Base-by-base conservation (phyloP, 148 eudicot species). In the Spergularia bocconei region DNA sequence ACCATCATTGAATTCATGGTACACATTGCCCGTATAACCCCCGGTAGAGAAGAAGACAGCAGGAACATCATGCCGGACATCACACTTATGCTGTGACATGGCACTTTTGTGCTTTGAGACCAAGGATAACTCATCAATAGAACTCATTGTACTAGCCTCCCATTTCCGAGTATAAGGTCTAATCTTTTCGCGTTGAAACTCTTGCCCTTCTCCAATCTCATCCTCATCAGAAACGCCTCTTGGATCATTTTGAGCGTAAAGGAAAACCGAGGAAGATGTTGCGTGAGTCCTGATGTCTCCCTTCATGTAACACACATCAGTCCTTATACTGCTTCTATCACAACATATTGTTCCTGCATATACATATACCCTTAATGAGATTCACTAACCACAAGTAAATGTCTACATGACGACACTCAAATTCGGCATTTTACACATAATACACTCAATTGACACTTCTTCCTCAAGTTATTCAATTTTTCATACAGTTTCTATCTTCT, bases 1-100 rank as follows among this genome's bases (percentile, higher is more conserved):
- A 44, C 96, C 98, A 54, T 95, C 98, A 16, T 95, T 92, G 84
- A 95, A 90, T 51, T 95, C 98, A 51, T 95, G 98, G 82, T 89
- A 95, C 5, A 89, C 84, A 57, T 95, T 95, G 23, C 97, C 97
- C 0, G 98, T 92, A 60, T 87, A 95, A 8, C 98, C 98, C 47
- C 93, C 96, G 3, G 96, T 92, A 3, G 98, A 95, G 87, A 95
- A 95, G 85, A 95, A 87, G 57, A 95, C 87, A 0, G 97, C 98
- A 0, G 98, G 97, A 52, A 95, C 91, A 67, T 92, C 85, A 71
- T 95, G 98, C 7, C 20, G 41, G 56, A 95, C 96, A 69, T 95
- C 93, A 67, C 98, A 95, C 1, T 62, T 67, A 16, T 65, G 88
- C 20, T 64, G 63, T 39, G 61, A 23, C 4, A 57, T 69, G 21